Evolutionary conservation across 192 early-diverging fungal species (phyloP), one percentile per base, ranked within the genome.

Genomic region (Anaeromyces robustus): DNA sequence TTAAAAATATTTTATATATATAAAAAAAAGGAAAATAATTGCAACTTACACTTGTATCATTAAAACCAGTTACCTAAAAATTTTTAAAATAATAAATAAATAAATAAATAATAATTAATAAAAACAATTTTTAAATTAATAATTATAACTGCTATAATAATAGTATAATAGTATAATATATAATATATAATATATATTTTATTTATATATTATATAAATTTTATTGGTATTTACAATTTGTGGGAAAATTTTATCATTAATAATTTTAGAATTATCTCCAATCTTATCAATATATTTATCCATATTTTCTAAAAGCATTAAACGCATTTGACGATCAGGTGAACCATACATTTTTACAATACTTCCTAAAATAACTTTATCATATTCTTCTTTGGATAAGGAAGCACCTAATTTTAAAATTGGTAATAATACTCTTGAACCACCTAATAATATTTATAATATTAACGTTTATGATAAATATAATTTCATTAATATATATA

Each of bases 331-430:
- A 19, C 97, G 90, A 87, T 99, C 96, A 30, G 92, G 90, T 6
- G 94, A 90, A 7, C 92, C 86, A 90, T 97, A 99, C 86, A 98
- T 89, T 80, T 92, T 92, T 16, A 97, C 87, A 14, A 97, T 86
- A 81, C 31, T 30, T 22, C 28, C 81, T 80, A 91, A 84, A 30
- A 99, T 87, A 29, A 92, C 79, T 11, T 84, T 31, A 11, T 93
- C 90, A 82, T 93, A 98, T 78, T 95, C 93, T 19, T 94, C 90
- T 32, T 92, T 89, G 77, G 88, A 83, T 32, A 98, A 85, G 19
- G 84, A 86, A 0, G 89, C 83, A 18, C 95, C 95, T 77, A 99
- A 94, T 80, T 96, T 96, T 12, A 97, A 84, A 78, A 99, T 94
- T 1, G 94, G 92, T 79, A 84, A 83, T 16, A 95, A 85, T 0